Evolutionary conservation across 2,329 filamentous ascomycete species (phyloP).

Genomic region (Hypoxylon sp.): DNA sequence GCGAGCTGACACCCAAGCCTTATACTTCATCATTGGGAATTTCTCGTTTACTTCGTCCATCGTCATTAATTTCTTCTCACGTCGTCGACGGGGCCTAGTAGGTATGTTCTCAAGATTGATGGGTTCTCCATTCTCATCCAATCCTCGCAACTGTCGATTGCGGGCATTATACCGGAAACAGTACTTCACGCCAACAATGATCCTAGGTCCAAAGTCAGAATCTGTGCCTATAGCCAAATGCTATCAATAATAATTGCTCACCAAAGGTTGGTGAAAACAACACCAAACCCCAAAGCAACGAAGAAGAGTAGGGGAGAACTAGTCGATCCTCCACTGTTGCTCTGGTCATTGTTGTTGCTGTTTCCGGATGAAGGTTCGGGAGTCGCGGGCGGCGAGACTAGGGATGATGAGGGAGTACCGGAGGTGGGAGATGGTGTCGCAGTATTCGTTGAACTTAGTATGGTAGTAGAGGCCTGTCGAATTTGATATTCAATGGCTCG

Average conservation of each 20-base stretch:
- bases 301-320: slow-evolving; percentile 90
- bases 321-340: slow-evolving; percentile 64
- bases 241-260: slow-evolving; percentile 65
- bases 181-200: slow-evolving; percentile 99
- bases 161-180: slow-evolving; percentile 98
- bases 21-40: slow-evolving; percentile 97
- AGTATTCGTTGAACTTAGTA: slow-evolving; percentile 41
- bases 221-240: slow-evolving; percentile 5
- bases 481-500: slow-evolving; percentile 54
- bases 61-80: slow-evolving; percentile 98
- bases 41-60: slow-evolving; percentile 99
- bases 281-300: slow-evolving; percentile 94
- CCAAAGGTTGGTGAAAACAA: slow-evolving; percentile 99
- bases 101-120: slow-evolving; percentile 91
- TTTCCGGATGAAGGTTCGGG: slow-evolving; percentile 41
- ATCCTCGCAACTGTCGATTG: slow-evolving; percentile 80
- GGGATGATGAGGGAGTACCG: slow-evolving; percentile 27
- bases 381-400: slow-evolving; percentile 33
- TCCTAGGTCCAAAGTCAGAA: slow-evolving; percentile 71
- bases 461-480: slow-evolving; percentile 9
- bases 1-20: slow-evolving; percentile 88
- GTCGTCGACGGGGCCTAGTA: slow-evolving; percentile 79
- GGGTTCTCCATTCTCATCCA: slow-evolving; percentile 85
- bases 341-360: slow-evolving; percentile 45
- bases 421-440: slow-evolving; percentile 38